phyloP scores from a whole-genome alignment of 1,284 basidiomycete species.

The Austropuccinia psidii region DNA sequence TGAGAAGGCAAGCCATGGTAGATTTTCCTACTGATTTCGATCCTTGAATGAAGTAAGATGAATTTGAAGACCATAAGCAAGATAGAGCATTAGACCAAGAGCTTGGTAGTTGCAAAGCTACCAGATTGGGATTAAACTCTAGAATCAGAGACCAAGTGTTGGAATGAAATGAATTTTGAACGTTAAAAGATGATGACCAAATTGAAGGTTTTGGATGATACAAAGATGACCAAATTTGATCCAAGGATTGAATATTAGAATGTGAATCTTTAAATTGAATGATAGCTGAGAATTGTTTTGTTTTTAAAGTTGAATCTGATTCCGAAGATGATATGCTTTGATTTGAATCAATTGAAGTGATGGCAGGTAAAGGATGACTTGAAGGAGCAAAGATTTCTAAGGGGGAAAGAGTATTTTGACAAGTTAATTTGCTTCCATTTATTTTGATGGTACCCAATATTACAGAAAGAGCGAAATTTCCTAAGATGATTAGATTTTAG shows the following conservation, averaged over 20 bases:
- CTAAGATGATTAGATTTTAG: no score
- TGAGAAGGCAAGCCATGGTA: conserved; percentile 14
- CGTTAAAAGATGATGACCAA: background rate
- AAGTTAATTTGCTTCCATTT: no score
- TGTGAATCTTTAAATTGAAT: conserved; percentile 9
- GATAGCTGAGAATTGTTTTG: conserved; percentile 5
- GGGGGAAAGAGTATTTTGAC: no score
- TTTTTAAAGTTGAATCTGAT: background rate
- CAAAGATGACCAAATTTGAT: conserved; percentile 18
- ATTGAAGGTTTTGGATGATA: conserved; percentile 6
- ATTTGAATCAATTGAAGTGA: background rate
- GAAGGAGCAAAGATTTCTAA: conserved; percentile 19
- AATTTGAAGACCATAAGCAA: background rate
- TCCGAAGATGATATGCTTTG: background rate
- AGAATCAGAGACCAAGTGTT: conserved; percentile 18
- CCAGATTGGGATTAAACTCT: conserved; percentile 5
- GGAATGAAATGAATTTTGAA: background rate
- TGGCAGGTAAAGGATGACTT: conserved; percentile 23
- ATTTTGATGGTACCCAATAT: no score
- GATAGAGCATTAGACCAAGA: background rate
- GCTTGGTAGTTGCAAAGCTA: background rate
- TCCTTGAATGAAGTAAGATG: conserved; percentile 27
- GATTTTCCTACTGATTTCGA: conserved; percentile 25
- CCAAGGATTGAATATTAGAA: conserved; percentile 17
- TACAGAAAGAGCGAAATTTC: no score